These are phyloP conservation scores for Chrysosporium queenslandicum DNA, from an alignment of 2,329 filamentous ascomycete genomes.

Conservation along the genomic window DNA sequence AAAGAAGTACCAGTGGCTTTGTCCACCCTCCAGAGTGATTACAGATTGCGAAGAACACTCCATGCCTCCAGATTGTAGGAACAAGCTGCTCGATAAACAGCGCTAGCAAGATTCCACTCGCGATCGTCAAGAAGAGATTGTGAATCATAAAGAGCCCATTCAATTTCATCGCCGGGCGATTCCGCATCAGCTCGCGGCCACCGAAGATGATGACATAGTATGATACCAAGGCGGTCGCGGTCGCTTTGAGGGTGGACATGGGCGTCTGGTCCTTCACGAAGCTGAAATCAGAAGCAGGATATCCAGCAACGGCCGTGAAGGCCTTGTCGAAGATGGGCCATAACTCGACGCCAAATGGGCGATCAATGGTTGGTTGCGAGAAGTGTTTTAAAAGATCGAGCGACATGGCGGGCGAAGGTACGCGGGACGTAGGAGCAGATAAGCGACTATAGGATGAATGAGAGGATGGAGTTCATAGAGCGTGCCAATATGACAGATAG, in stretches of 20 bases:
- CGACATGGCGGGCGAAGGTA: neutral
- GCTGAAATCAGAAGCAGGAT: slow-evolving; percentile 67
- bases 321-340: slow-evolving; percentile 83
- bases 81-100: slow-evolving; percentile 80
- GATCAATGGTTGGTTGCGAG: slow-evolving; percentile 61
- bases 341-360: slow-evolving; percentile 70
- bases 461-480: no score
- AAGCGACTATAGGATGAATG: no score
- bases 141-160: slow-evolving; percentile 77
- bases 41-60: slow-evolving; percentile 77
- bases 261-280: slow-evolving; percentile 60
- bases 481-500: no score
- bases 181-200: slow-evolving; percentile 76
- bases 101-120: slow-evolving; percentile 63
- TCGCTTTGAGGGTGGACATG: slow-evolving; percentile 74
- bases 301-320: slow-evolving; percentile 62
- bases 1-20: slow-evolving; percentile 72
- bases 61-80: slow-evolving; percentile 60
- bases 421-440: no score
- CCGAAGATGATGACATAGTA: slow-evolving; percentile 88
- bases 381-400: slow-evolving; percentile 3
- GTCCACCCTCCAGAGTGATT: slow-evolving; percentile 66
- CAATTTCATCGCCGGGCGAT: slow-evolving; percentile 68
- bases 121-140: slow-evolving; percentile 77
- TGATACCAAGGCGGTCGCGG: slow-evolving; percentile 61